These are phyloP conservation scores for Cryptococcus jaspeensis DNA, from an alignment of 1,284 basidiomycete species.

Conservation along the genomic window DNA sequence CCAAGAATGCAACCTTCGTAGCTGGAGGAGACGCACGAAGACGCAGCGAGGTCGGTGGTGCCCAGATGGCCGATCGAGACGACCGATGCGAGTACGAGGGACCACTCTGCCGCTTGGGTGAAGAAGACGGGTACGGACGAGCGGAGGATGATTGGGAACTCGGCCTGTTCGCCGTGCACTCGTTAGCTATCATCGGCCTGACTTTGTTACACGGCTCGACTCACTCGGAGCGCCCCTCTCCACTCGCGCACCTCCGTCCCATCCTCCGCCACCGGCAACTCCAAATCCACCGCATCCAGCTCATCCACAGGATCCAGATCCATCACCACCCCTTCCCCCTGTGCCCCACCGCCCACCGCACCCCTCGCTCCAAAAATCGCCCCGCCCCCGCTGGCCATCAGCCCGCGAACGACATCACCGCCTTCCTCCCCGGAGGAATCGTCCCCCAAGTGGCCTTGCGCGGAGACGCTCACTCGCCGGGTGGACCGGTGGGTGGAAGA, in stretches of 20 bases:
- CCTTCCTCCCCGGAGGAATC: conserved; percentile 39
- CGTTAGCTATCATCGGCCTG: background rate
- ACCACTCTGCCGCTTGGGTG: conserved; percentile 51
- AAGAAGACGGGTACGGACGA: conserved; percentile 47
- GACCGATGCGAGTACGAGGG: conserved; percentile 54
- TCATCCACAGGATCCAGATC: conserved; percentile 48
- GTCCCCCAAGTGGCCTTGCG: conserved; percentile 19
- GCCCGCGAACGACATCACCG: conserved; percentile 30
- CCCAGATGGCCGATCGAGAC: conserved; percentile 81
- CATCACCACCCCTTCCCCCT: conserved; percentile 25
- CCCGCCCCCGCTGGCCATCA: conserved; percentile 25
- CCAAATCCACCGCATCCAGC: conserved; percentile 46
- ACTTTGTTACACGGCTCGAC: background rate
- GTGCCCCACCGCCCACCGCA: conserved; percentile 20
- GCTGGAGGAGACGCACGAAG: conserved; percentile 59
- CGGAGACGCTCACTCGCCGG: conserved; percentile 11
- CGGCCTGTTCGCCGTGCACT: conserved; percentile 23
- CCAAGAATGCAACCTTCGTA: background rate
- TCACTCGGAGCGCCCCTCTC: conserved; percentile 36
- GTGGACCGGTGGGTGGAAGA: background rate
- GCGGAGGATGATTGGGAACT: conserved; percentile 41
- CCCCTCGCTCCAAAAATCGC: conserved; percentile 24
- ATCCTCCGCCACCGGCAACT: conserved; percentile 39
- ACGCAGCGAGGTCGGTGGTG: conserved; percentile 69
- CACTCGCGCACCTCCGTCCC: conserved; percentile 35